phyloP scores from a whole-genome alignment of 306 rosid genomes.

The Quercus glauca region DNA sequence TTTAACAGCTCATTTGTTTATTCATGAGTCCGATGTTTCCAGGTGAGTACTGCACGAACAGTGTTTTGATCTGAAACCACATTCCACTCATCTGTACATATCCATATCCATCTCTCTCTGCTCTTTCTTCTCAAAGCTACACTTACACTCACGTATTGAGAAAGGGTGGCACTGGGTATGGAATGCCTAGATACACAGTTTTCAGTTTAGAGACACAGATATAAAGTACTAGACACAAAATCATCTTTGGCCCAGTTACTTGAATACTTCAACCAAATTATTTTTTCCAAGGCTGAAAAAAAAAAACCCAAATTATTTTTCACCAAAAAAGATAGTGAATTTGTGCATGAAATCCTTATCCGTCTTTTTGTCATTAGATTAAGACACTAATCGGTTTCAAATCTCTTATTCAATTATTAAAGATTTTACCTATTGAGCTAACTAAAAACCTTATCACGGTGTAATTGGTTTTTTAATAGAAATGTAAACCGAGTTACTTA shows the following conservation, averaged over 20 bases:
- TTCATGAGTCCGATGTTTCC: conserved; percentile 77
- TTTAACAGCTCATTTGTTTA: conserved; percentile 17
- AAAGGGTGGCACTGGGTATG: no score
- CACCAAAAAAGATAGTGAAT: no score
- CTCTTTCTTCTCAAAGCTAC: not conserved
- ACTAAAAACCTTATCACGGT: fast-evolving
- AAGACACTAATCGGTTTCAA: fast-evolving
- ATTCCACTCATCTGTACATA: conserved; percentile 63
- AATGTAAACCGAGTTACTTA: no score
- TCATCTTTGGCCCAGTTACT: no score
- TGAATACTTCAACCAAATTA: no score
- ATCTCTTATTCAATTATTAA: fast-evolving
- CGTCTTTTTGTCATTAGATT: fast-evolving
- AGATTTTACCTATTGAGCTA: fast-evolving
- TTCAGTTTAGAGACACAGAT: no score
- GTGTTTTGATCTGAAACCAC: conserved; percentile 53
- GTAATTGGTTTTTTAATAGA: no score
- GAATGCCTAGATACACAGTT: no score
- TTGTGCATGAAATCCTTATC: no score
- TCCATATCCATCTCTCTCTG: not conserved
- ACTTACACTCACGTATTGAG: conserved; percentile 7
- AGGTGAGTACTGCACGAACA: conserved; percentile 80
- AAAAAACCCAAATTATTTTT: no score
- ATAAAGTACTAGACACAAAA: no score
- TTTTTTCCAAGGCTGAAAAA: no score